Evolutionary conservation across 192 early-diverging fungal species (phyloP), one percentile per base, ranked within the genome.

Genomic region (Umbelopsis vinacea): DNA sequence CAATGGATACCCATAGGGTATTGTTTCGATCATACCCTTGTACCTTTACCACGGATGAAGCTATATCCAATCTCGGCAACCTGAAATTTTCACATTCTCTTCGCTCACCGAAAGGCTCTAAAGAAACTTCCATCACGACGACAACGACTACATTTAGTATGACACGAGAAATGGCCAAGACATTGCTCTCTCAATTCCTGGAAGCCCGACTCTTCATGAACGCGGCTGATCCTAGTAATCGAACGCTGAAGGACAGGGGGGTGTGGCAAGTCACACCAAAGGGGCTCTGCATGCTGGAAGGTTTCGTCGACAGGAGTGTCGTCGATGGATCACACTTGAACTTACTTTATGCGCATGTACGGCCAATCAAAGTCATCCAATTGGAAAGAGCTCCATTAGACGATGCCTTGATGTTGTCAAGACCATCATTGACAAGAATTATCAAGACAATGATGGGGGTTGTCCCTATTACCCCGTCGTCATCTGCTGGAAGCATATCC

Each of bases 71-170:
- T 63, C 72, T 89, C 1, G 72, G 82, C 10, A 72, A 72, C 5
- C 75, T 89, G 14, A 83, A 81, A 71, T 84, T 84, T 35, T 81
- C 83, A 3, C 85, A 85, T 68, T 71, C 84, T 23, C 70, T 79
- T 46, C 80, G 81, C 0, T 81, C 69, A 8, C 79, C 82, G 2
- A 85, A 81, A 43, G 75, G 84, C 66, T 80, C 84, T 19, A 63
- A 63, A 29, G 57, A 63, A 37, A 14, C 57, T 14, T 63, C 57
- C 12, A 26, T 63, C 23, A 85, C 82, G 37, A 76, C 83, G 0
- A 82, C 81, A 11, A 88, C 85, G 11, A 88, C 87, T 2, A 86
- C 85, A 8, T 87, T 89, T 71, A 84, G 81, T 24, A 84, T 89
- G 76, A 74, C 82, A 24, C 53, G 76, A 15, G 79, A 83, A 21